phyloP scores from a whole-genome alignment of 106 monocot genomes.

The Allium sativum region DNA sequence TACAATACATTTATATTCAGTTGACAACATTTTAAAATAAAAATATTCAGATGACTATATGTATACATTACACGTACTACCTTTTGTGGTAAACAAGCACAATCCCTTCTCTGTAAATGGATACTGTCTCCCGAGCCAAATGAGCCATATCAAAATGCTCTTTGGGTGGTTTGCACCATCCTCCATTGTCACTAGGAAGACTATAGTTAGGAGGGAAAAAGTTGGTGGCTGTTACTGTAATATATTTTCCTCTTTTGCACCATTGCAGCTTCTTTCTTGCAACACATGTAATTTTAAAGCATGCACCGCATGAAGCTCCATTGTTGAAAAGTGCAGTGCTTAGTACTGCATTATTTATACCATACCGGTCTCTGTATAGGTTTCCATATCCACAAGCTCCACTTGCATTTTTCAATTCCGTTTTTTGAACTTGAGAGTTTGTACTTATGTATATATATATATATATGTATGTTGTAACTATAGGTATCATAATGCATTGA shows the following conservation, averaged over 20 bases:
- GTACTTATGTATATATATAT: background rate
- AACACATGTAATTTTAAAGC: conserved; percentile 36
- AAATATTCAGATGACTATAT: background rate
- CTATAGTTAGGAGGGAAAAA: conserved; percentile 58
- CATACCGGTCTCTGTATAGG: conserved; percentile 35
- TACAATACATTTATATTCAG: background rate
- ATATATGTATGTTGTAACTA: background rate
- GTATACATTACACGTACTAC: conserved; percentile 2
- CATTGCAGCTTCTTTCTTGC: conserved; percentile 7
- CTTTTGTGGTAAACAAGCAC: conserved; percentile 45
- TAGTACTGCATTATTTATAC: conserved; percentile 47
- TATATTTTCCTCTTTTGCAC: conserved; percentile 29
- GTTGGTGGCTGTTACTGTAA: conserved; percentile 54
- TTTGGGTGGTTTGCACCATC: conserved; percentile 59
- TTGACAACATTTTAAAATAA: no score
- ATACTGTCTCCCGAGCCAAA: conserved; percentile 54
- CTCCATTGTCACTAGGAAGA: conserved; percentile 49
- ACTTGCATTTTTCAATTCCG: conserved; percentile 7
- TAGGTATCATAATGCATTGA: background rate
- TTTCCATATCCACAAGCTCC: conserved; percentile 55
- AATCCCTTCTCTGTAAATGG: conserved; percentile 37
- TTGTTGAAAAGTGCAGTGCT: conserved; percentile 73
- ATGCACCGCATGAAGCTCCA: conserved; percentile 42
- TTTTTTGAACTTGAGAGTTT: background rate
- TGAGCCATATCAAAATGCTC: conserved; percentile 63